phyloP scores from a whole-genome alignment of 2,329 filamentous ascomycete species.

The Xylaria sp. region DNA sequence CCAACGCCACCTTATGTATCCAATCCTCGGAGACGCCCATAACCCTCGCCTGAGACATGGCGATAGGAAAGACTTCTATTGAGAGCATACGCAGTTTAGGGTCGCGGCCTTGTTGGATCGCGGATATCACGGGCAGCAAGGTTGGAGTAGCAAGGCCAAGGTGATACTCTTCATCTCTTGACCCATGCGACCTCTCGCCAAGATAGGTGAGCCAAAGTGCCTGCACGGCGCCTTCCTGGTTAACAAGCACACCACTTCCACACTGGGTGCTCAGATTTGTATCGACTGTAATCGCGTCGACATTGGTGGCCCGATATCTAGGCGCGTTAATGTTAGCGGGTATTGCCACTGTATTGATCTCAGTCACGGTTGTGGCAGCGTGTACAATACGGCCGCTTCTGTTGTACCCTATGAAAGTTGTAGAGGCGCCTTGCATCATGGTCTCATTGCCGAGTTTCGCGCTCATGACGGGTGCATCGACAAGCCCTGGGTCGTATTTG shows the following conservation, averaged over 20 bases:
- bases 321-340: slow-evolving; percentile 91
- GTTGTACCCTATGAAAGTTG: slow-evolving; percentile 98
- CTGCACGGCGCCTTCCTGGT: slow-evolving; percentile 88
- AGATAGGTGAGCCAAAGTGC: slow-evolving; percentile 97
- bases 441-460: slow-evolving; percentile 79
- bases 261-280: slow-evolving; percentile 90
- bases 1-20: slow-evolving; percentile 86
- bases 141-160: slow-evolving; percentile 88
- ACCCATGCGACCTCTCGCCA: slow-evolving; percentile 79
- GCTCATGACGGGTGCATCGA: slow-evolving; percentile 90
- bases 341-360: slow-evolving; percentile 96
- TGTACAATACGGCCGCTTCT: slow-evolving; percentile 92
- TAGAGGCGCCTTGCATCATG: slow-evolving; percentile 91
- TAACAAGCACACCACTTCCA: slow-evolving; percentile 88
- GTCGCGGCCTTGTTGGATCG: slow-evolving; percentile 77
- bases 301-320: slow-evolving; percentile 90
- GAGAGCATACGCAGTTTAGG: slow-evolving; percentile 89
- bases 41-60: slow-evolving; percentile 94
- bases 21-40: slow-evolving; percentile 97
- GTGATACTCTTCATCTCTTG: slow-evolving; percentile 95
- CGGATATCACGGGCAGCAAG: slow-evolving; percentile 81
- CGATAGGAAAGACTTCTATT: slow-evolving; percentile 91
- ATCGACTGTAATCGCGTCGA: slow-evolving; percentile 96
- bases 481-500: slow-evolving; percentile 89
- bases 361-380: slow-evolving; percentile 90